phyloP scores from a whole-genome alignment of 2,329 filamentous ascomycete species.

The Calonectria ilicicola region DNA sequence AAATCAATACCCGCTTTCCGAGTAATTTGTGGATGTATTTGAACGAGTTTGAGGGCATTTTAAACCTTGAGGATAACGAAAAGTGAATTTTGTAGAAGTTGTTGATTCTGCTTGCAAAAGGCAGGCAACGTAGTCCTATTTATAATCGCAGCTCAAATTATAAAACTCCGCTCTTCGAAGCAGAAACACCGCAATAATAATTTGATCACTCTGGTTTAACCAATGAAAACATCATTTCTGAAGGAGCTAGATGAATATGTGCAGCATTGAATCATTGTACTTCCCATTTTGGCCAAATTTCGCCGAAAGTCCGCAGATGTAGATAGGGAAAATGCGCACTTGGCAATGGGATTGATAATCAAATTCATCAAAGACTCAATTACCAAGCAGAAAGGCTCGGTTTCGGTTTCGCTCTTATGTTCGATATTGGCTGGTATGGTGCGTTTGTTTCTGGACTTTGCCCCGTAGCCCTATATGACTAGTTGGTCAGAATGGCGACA shows the following conservation, averaged over 20 bases:
- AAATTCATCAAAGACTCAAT: not conserved
- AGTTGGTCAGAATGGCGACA: no score
- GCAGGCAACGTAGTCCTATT: not conserved
- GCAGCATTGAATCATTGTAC: not conserved
- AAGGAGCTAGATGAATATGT: not conserved
- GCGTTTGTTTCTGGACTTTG: no score
- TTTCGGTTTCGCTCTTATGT: not conserved
- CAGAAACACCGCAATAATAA: not conserved
- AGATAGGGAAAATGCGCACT: not conserved
- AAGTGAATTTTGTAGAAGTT: no score
- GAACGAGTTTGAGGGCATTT: not conserved
- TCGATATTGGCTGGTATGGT: no score
- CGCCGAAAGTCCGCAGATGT: not conserved
- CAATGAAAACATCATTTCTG: not conserved
- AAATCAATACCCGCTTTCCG: conserved; percentile 6
- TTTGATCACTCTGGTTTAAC: not conserved
- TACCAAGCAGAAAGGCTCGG: not conserved
- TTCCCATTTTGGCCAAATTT: not conserved
- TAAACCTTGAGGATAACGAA: no score
- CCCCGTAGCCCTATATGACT: no score
- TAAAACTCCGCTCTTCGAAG: not conserved
- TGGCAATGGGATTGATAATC: not conserved
- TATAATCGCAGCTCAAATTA: not conserved
- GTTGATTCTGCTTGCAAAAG: not conserved
- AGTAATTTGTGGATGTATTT: conserved; percentile 10